These are phyloP conservation scores for Saussurea involucrata DNA, from an alignment of 129 eudicot species.

Conservation along the genomic window DNA sequence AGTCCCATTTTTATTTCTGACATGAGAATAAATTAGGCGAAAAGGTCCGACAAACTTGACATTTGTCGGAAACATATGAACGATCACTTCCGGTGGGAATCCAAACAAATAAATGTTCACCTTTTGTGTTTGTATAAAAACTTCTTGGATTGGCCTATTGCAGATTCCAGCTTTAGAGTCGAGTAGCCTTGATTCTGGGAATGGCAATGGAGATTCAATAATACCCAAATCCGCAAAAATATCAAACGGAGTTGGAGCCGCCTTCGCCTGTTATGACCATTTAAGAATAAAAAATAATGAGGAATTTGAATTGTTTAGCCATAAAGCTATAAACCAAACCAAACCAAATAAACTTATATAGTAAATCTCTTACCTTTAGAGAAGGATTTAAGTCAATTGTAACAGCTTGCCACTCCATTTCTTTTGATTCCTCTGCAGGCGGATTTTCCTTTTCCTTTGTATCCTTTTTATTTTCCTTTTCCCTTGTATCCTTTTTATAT, in stretches of 20 bases:
- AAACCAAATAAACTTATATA: background rate
- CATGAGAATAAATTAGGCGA: background rate
- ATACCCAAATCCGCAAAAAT: slow-evolving; percentile 36
- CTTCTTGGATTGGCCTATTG: slow-evolving; percentile 30
- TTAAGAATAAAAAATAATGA: background rate
- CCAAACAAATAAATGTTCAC: slow-evolving; percentile 2
- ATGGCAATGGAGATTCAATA: slow-evolving; percentile 29
- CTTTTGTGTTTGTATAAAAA: slow-evolving; percentile 38
- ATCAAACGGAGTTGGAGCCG: slow-evolving; percentile 24
- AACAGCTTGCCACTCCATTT: slow-evolving; percentile 16
- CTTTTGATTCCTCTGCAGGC: slow-evolving; percentile 18
- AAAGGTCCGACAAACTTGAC: background rate
- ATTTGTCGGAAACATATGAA: background rate
- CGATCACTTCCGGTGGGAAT: background rate
- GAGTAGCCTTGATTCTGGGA: slow-evolving; percentile 29
- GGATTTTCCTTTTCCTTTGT: slow-evolving; percentile 10
- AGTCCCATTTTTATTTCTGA: background rate
- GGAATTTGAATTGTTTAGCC: background rate
- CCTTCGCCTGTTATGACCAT: slow-evolving; percentile 34
- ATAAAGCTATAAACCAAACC: background rate
- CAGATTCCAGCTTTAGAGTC: slow-evolving; percentile 32
- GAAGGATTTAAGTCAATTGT: slow-evolving; percentile 9
- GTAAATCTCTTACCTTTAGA: slow-evolving; percentile 11
- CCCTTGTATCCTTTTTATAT: background rate
- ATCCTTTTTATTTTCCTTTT: background rate